Base-by-base conservation (phyloP, 1,284 basidiomycete species). In the Fomitopsis betulina region DNA sequence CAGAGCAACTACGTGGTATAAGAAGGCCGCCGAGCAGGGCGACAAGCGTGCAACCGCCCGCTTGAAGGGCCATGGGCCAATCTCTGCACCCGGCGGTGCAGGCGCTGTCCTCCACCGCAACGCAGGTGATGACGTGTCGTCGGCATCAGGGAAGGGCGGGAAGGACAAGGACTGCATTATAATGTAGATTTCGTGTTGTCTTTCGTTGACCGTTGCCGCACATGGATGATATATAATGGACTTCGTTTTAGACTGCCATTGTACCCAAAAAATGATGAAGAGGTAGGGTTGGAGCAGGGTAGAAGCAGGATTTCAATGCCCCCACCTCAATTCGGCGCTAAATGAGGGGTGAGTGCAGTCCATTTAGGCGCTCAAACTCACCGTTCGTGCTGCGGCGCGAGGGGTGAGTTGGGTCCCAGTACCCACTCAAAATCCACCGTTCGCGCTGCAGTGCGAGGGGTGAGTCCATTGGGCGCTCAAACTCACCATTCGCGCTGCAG, bases 31-130 rank as follows among this genome's bases (percentile, higher is more conserved):
- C 5, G 94, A 96, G n/a, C 85, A 88, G 37, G 96, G 96, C 45
- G 96, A 99, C 77, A 96, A 94, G 72, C 91, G 96, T 58, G 95
- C 96, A 0, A 78, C 82, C 15, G 92, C 96, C 69, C 86, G 97
- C 51, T 76, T 99, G n/a, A 87, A 84, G 71, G 83, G 82, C 15
- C 79, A 73, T 49, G 80, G 80, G 37, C 83, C 84, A 3, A 71
- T 82, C 59, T 74, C 75, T 55, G 77, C 79, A 54, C 82, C 85
- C 1, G 86, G 85, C 43, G 84, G 84, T 35, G 76, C 86, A 1
- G 83, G 80, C 35, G 76, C 85, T 3, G 79, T 88, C 5, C 70
- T 87, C 47, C 76, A 81, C 64, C 76, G 85, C 63, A 75, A 77
- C 62, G 78, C 79, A 51, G 75, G 76, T 49, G 76, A 61, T 58